Evolutionary conservation across 2,329 filamentous ascomycete species (phyloP).

Genomic region (Chlorencoelia australis): DNA sequence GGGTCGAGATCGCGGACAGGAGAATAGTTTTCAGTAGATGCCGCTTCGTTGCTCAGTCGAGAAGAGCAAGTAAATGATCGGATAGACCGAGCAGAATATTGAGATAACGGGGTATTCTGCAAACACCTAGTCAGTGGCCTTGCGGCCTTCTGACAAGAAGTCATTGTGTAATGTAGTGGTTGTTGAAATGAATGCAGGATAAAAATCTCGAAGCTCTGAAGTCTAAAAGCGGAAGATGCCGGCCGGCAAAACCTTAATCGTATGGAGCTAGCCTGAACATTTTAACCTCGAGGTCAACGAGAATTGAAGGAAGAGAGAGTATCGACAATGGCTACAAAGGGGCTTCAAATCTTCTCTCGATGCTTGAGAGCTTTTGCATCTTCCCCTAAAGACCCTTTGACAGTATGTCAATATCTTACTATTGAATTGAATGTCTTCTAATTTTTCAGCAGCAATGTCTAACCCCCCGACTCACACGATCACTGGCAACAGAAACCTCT

Average conservation of each 20-base stretch:
- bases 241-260: conserved; percentile 20
- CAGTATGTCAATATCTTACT: conserved; percentile 21
- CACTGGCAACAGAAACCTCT: conserved; percentile 39
- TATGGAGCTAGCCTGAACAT: conserved; percentile 12
- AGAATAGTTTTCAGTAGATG: conserved; percentile 26
- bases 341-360: conserved; percentile 22
- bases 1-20: conserved; percentile 46
- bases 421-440: conserved; percentile 1
- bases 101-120: conserved; percentile 29
- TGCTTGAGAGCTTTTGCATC: conserved; percentile 17
- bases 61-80: conserved; percentile 26
- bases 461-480: conserved; percentile 30
- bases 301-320: conserved; percentile 9
- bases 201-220: conserved; percentile 19
- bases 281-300: conserved; percentile 6
- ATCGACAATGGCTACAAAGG: conserved; percentile 26
- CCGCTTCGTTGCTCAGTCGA: conserved; percentile 28
- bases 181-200: conserved; percentile 11
- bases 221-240: conserved; percentile 9
- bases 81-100: conserved; percentile 17
- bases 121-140: conserved; percentile 47
- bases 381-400: conserved; percentile 29
- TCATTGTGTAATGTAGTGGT: conserved; percentile 35
- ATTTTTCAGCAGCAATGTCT: conserved; percentile 34
- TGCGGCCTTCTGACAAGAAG: conserved; percentile 47